Evolutionary conservation across 345 rosid species (phyloP).

Genomic region (Gossypium stocksii): DNA sequence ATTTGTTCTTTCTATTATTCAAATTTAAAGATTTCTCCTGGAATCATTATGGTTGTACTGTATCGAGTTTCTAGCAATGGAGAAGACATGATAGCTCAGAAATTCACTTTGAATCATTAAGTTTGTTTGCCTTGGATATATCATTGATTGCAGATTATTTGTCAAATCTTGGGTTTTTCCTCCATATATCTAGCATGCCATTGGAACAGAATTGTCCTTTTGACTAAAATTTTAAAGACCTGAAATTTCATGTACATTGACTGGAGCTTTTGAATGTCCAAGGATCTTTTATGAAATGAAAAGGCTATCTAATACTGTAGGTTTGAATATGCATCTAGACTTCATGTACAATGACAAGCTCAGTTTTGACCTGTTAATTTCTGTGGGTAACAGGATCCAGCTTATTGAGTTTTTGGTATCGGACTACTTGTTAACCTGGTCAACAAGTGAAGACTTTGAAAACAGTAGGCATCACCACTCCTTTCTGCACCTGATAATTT

Average conservation of each 20-base stretch:
- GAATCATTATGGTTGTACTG: conserved; percentile 29
- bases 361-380: neutral
- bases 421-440: conserved; percentile 57
- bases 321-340: neutral
- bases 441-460: conserved; percentile 34
- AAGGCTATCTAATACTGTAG: neutral
- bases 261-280: neutral
- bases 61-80: conserved; percentile 34
- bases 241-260: neutral
- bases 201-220: neutral
- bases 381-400: conserved; percentile 63
- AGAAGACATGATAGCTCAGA: conserved; percentile 5
- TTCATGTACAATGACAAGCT: neutral
- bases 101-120: conserved; percentile 26
- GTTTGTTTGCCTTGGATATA: conserved; percentile 23
- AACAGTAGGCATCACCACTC: conserved; percentile 30
- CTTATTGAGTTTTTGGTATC: conserved; percentile 66
- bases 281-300: neutral
- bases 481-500: neutral
- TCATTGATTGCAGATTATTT: conserved; percentile 19
- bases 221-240: neutral
- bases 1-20: neutral
- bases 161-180: neutral
- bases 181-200: neutral
- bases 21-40: neutral